Evolutionary conservation across 1,284 basidiomycete genomes (phyloP).

Genomic region (Tilletia walkeri): DNA sequence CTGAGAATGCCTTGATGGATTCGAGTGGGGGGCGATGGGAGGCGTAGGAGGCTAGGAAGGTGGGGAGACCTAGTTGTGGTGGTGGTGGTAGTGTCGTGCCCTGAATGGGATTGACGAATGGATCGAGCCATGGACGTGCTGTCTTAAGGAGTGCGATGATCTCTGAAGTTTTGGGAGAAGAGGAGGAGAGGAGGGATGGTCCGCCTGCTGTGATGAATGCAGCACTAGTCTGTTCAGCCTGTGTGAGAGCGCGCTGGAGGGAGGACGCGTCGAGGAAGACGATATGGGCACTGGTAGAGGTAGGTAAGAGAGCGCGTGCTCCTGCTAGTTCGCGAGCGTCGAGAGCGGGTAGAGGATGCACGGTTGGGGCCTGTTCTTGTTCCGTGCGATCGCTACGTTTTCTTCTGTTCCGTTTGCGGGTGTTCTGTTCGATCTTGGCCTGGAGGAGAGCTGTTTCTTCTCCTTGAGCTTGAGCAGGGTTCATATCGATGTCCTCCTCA

Average conservation of each 20-base stretch:
- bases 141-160: neutral
- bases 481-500: constrained; percentile 14
- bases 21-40: constrained; percentile 34
- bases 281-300: constrained; percentile 41
- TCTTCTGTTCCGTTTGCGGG: constrained; percentile 22
- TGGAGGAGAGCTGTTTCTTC: neutral
- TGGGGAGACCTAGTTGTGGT: constrained; percentile 34
- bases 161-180: neutral
- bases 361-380: constrained; percentile 1
- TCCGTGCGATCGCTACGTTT: constrained; percentile 18
- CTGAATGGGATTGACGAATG: too few relatives aligned
- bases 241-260: constrained; percentile 32
- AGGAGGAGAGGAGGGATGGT: neutral
- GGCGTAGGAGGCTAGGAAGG: constrained; percentile 33
- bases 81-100: constrained; percentile 3
- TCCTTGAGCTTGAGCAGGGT: neutral
- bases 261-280: constrained; percentile 45
- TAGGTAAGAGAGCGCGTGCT: constrained; percentile 27
- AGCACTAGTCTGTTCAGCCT: constrained; percentile 4
- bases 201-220: constrained; percentile 19
- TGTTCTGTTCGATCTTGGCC: too few relatives aligned
- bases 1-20: constrained; percentile 34
- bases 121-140: neutral
- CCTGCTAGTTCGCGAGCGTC: constrained; percentile 21
- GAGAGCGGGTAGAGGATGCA: constrained; percentile 20